Evolutionary conservation across 2,329 filamentous ascomycete species (phyloP), one percentile per base, ranked within the genome.

Genomic region (Xylariaceae sp.): DNA sequence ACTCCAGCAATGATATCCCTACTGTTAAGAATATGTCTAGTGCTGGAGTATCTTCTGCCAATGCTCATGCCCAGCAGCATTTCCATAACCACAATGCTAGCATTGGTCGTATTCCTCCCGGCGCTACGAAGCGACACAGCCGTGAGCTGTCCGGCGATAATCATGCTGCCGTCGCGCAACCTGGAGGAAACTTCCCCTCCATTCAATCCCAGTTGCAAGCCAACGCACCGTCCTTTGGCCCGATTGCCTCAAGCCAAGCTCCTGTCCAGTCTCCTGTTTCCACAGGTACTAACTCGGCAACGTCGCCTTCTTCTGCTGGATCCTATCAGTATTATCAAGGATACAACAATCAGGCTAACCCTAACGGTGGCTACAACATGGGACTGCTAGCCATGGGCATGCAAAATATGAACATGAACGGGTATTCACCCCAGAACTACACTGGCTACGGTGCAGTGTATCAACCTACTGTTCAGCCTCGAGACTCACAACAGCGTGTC

Each of bases 1-100:
- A 91, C 77, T 97, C 95, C 8, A 87, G 91, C 51, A 95, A 90
- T 73, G 93, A 98, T 69, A 82, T 97, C 17, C 90, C 92, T 4
- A 96, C 92, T 6, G 80, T 92, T 69, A 96, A 95, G 82, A 88
- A 82, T 64, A 79, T 62, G 34, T 44, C 53, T 12, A 19, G 39
- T 24, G n/a, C 49, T 33, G 54, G 36, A 9, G 76, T 82, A 51
- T 73, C 73, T 29, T 71, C 67, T 7, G 60, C 71, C 68, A 82
- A 79, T 60, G 83, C 82, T 59, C 83, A 86, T 66, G 83, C 83
- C 2, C 82, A 85, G 73, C 82, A 86, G 74, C 83, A 86, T 64
- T 81, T 86, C 49, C 90, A 90, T 70, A 86, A 93, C 65, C 91
- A 94, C 76, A 94, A 92, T 72, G 88, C 88, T 33, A 95, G 86